These are phyloP conservation scores for Rosa rugosa DNA, from an alignment of 306 rosid genomes.

Conservation along the genomic window DNA sequence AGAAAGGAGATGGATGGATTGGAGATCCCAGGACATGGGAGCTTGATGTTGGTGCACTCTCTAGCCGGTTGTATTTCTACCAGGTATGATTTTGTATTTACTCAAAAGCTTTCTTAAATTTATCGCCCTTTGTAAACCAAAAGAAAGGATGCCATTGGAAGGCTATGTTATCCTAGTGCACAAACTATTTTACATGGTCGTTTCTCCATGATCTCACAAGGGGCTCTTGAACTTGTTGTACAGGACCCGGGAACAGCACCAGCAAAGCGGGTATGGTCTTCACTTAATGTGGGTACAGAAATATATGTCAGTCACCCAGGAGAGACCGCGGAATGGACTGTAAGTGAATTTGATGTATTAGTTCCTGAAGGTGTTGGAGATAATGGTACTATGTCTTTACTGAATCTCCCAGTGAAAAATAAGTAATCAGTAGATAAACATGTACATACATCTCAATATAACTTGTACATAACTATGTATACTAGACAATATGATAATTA, in stretches of 20 bases:
- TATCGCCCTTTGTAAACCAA: neutral
- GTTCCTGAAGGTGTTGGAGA: conserved; percentile 31
- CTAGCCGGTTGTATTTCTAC: conserved; percentile 49
- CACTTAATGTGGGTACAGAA: conserved; percentile 51
- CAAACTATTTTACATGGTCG: neutral
- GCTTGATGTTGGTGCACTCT: conserved; percentile 57
- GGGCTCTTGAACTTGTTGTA: neutral
- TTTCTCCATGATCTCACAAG: neutral
- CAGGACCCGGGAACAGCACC: conserved; percentile 57
- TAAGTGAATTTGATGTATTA: conserved; percentile 50
- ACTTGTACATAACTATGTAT: neutral
- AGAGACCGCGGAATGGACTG: conserved; percentile 48
- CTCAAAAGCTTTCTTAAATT: neutral
- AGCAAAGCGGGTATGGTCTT: conserved; percentile 48
- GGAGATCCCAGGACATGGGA: conserved; percentile 57
- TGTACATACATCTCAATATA: neutral
- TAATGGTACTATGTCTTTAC: neutral
- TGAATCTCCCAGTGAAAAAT: neutral
- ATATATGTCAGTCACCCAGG: conserved; percentile 35
- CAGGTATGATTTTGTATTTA: conserved; percentile 36
- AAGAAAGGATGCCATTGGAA: neutral
- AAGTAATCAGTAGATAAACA: neutral
- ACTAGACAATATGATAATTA: too few species aligned
- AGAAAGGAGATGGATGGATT: conserved; percentile 59
- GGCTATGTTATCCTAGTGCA: neutral